A percentile compares a stretch with the other conserved stretches of the same genome.
Evolutionary conservation across 1,139 yeast species (phyloP).

Genomic region (Pneumocystis murina): DNA sequence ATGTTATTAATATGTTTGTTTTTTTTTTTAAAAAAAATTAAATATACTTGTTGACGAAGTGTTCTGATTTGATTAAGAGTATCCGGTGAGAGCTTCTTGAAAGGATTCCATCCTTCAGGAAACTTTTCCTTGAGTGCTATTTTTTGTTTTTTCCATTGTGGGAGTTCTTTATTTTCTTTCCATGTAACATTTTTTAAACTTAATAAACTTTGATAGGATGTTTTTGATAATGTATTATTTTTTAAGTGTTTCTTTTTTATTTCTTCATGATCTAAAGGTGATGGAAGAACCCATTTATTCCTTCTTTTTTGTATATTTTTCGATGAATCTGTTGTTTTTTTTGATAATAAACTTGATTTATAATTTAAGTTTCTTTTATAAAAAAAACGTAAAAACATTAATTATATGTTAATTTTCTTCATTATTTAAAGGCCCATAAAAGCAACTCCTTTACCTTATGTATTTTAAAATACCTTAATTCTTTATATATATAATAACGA

Average conservation of each 20-base stretch:
- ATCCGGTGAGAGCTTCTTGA: conserved; percentile 49
- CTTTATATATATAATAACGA: no score
- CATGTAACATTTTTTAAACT: background rate
- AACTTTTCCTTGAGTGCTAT: background rate
- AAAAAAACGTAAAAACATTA: background rate
- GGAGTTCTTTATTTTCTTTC: background rate
- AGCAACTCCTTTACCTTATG: background rate
- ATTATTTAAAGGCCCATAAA: background rate
- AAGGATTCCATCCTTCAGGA: conserved; percentile 48
- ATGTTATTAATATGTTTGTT: background rate
- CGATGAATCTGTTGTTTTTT: background rate
- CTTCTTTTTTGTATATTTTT: background rate
- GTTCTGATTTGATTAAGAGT: conserved; percentile 53
- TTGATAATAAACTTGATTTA: background rate
- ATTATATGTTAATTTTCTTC: background rate
- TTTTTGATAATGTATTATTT: background rate
- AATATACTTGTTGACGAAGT: conserved; percentile 26
- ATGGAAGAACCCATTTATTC: background rate
- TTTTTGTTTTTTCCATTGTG: background rate
- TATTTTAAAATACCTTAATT: background rate
- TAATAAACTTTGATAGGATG: background rate
- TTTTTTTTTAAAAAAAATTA: background rate
- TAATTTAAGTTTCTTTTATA: background rate
- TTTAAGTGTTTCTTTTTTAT: background rate
- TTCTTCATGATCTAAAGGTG: background rate